phyloP scores from a whole-genome alignment of 202 grass and related monocot genomes.

The Zoysia matrella region DNA sequence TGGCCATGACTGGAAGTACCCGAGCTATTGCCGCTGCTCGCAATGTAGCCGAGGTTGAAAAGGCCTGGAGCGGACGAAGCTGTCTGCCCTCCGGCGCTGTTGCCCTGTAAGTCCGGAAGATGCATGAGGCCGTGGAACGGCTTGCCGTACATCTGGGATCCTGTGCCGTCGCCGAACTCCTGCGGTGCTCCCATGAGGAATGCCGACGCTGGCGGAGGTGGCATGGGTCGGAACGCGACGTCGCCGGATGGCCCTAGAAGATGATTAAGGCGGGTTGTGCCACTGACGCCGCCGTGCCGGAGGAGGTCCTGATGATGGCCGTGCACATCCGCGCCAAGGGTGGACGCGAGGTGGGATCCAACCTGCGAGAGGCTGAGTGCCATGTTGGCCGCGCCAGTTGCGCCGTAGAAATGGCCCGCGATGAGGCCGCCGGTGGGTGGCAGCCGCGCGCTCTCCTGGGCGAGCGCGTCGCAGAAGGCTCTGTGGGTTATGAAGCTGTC shows the following conservation, averaged over 20 bases:
- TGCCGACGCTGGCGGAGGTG: conserved; percentile 38
- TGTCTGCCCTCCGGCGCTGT: conserved; percentile 41
- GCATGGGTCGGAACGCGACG: conserved; percentile 56
- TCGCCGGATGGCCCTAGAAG: conserved; percentile 58
- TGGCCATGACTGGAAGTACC: conserved; percentile 66
- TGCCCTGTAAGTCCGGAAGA: conserved; percentile 76
- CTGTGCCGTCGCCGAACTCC: conserved; percentile 47
- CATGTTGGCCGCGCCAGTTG: conserved; percentile 56
- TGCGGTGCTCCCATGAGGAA: conserved; percentile 54
- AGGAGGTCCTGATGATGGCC: conserved; percentile 53
- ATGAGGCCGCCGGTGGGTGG: conserved; percentile 48
- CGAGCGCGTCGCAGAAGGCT: conserved; percentile 91
- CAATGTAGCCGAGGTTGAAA: conserved; percentile 76
- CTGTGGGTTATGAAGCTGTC: conserved; percentile 98
- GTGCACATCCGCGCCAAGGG: conserved; percentile 55
- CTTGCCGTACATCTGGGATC: conserved; percentile 60
- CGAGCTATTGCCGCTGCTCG: conserved; percentile 55
- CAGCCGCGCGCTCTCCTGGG: conserved; percentile 78
- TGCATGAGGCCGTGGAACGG: conserved; percentile 87
- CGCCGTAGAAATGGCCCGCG: conserved; percentile 70
- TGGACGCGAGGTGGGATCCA: conserved; percentile 53
- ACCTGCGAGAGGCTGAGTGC: conserved; percentile 75
- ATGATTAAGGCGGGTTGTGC: conserved; percentile 52
- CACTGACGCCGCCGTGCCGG: conserved; percentile 50
- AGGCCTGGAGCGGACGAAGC: conserved; percentile 27